phyloP scores from a whole-genome alignment of 495 filamentous ascomycete species.

The Corynascus novoguineensis region DNA sequence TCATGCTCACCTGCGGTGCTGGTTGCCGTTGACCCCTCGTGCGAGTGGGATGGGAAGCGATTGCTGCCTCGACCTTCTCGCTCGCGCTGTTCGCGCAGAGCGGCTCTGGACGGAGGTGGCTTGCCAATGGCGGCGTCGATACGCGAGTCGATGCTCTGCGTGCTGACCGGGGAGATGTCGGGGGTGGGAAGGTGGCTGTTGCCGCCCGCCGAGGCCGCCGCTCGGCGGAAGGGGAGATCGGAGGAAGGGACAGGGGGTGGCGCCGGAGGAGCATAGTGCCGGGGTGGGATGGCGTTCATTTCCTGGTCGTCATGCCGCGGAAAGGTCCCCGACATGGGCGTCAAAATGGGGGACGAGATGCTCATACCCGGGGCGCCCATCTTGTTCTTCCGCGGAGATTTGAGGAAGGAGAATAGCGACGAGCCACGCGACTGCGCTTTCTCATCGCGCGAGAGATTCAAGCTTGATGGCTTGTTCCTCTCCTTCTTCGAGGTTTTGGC shows the following conservation, averaged over 20 bases:
- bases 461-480: slow-evolving; percentile 43
- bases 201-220: slow-evolving; percentile 6
- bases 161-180: slow-evolving; percentile 45
- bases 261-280: slow-evolving; percentile 42
- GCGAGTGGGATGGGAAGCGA: slow-evolving; percentile 26
- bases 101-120: slow-evolving; percentile 13
- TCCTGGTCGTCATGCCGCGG: slow-evolving; percentile 44
- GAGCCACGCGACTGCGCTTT: slow-evolving; percentile 45
- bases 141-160: slow-evolving; percentile 45
- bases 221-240: slow-evolving; percentile 38
- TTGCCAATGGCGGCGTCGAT: slow-evolving; percentile 33
- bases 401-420: slow-evolving; percentile 48
- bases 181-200: slow-evolving; percentile 39
- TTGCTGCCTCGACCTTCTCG: slow-evolving; percentile 10
- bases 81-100: slow-evolving; percentile 8
- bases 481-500: slow-evolving; percentile 23
- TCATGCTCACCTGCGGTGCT: slow-evolving; percentile 23
- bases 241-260: slow-evolving; percentile 43
- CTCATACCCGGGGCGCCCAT: slow-evolving; percentile 32
- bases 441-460: slow-evolving; percentile 38
- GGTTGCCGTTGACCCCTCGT: slow-evolving; percentile 28
- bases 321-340: slow-evolving; percentile 49
- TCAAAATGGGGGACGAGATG: slow-evolving; percentile 53
- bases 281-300: slow-evolving; percentile 47
- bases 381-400: slow-evolving; percentile 46